These are phyloP conservation scores for Monilinia fructigena DNA, from an alignment of 2,329 filamentous ascomycete species.

Conservation along the genomic window DNA sequence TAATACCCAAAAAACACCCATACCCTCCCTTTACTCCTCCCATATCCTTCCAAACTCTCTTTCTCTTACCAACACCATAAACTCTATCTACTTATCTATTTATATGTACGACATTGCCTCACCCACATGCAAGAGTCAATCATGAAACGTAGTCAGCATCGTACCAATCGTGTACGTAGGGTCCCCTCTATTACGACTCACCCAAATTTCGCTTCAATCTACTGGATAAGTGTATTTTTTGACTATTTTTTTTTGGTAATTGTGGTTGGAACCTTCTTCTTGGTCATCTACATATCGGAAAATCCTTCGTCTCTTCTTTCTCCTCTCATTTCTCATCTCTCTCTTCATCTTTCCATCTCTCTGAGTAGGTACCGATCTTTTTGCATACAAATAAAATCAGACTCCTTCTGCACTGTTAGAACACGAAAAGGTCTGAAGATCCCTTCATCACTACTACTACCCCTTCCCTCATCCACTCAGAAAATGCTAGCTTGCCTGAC, in stretches of 20 bases:
- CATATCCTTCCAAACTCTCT: too few species aligned
- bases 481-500: background rate
- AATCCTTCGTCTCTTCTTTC: background rate
- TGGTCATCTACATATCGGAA: background rate
- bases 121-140: background rate
- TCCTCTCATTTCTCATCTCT: background rate
- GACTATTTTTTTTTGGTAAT: background rate
- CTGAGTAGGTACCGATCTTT: background rate
- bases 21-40: too few species aligned
- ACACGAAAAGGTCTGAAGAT: background rate
- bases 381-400: background rate
- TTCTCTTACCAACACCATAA: too few species aligned
- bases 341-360: background rate
- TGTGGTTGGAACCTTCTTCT: background rate
- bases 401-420: background rate
- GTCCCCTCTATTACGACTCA: background rate
- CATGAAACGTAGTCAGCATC: background rate
- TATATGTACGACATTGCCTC: background rate
- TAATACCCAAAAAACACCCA: too few species aligned
- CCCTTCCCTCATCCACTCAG: background rate
- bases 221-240: background rate
- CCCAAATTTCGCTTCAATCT: background rate
- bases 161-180: background rate
- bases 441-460: background rate
- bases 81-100: too few species aligned